Evolutionary conservation across 2,329 filamentous ascomycete species (phyloP).

Genomic region (Dothidotthia symphoricarpi): DNA sequence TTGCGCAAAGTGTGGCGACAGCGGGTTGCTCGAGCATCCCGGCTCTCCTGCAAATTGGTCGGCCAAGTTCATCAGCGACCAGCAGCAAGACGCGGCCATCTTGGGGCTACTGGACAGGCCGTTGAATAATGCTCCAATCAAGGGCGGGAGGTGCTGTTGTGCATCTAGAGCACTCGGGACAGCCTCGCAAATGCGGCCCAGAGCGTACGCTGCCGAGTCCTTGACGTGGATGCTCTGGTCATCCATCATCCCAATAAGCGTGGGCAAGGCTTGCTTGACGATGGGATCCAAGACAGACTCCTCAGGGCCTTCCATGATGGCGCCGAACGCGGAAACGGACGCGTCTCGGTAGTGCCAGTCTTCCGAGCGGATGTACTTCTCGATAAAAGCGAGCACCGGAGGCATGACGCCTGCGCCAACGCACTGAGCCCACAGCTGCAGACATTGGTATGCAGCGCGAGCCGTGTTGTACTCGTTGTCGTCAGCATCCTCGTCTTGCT

Average conservation of each 20-base stretch:
- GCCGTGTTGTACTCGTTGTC: constrained; percentile 98
- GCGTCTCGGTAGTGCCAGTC: constrained; percentile 96
- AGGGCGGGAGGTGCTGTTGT: constrained; percentile 72
- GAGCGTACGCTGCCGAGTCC: constrained; percentile 92
- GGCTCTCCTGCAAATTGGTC: constrained; percentile 90
- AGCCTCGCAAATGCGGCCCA: constrained; percentile 92
- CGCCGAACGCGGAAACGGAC: constrained; percentile 93
- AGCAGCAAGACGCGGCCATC: constrained; percentile 98
- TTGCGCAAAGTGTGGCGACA: constrained; percentile 90
- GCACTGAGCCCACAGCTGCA: constrained; percentile 92
- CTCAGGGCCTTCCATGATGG: constrained; percentile 98
- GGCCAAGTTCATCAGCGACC: constrained; percentile 97
- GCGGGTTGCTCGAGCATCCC: constrained; percentile 73
- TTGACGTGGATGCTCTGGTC: constrained; percentile 86
- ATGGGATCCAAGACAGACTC: constrained; percentile 89
- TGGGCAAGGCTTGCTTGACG: constrained; percentile 89
- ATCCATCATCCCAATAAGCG: constrained; percentile 89
- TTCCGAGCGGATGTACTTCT: constrained; percentile 81
- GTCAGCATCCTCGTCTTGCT: constrained; percentile 94
- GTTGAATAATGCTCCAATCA: constrained; percentile 86
- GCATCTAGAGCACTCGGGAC: constrained; percentile 91
- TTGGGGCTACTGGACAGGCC: constrained; percentile 88
- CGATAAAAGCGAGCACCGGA: constrained; percentile 86
- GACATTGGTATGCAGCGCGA: constrained; percentile 90
- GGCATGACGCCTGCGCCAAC: constrained; percentile 81